These are phyloP conservation scores for Uronychia binucleata DNA, from an alignment of 73 alveolate genomes.

Conservation along the genomic window DNA sequence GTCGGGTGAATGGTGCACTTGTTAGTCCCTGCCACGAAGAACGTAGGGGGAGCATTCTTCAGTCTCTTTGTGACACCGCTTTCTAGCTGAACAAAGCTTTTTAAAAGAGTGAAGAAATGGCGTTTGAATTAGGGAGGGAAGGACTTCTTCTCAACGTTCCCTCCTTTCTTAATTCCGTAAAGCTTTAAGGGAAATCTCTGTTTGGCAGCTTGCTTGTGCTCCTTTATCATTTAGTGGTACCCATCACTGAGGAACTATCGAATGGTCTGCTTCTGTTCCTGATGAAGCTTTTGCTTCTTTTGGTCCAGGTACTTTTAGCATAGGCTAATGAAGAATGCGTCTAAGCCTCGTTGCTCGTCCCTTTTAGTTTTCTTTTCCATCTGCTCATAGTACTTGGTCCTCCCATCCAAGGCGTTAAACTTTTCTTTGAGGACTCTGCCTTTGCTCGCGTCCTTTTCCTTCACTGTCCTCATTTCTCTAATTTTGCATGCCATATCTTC, in stretches of 20 bases:
- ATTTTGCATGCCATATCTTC: slow-evolving; percentile 76
- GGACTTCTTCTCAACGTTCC: slow-evolving; percentile 55
- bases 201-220: background rate
- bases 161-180: slow-evolving; percentile 16
- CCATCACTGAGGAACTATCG: background rate
- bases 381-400: slow-evolving; percentile 23
- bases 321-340: slow-evolving; percentile 6
- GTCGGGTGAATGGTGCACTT: slow-evolving; percentile 23
- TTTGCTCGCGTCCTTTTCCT: slow-evolving; percentile 42
- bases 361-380: slow-evolving; percentile 52
- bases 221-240: slow-evolving; percentile 12
- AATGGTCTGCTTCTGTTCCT: slow-evolving; percentile 17
- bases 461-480: slow-evolving; percentile 67
- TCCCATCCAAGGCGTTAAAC: slow-evolving; percentile 44
- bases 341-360: slow-evolving; percentile 2
- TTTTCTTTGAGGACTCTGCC: slow-evolving; percentile 11
- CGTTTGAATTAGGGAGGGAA: slow-evolving; percentile 67
- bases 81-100: slow-evolving; percentile 11
- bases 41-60: slow-evolving; percentile 44
- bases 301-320: slow-evolving; percentile 7
- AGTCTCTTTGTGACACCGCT: slow-evolving; percentile 18
- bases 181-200: slow-evolving; percentile 23
- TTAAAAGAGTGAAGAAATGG: slow-evolving; percentile 64
- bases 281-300: slow-evolving; percentile 2
- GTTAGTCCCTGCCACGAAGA: slow-evolving; percentile 28